phyloP scores from a whole-genome alignment of 768 basidiomycete species.

The Cyclocybe aegerita region DNA sequence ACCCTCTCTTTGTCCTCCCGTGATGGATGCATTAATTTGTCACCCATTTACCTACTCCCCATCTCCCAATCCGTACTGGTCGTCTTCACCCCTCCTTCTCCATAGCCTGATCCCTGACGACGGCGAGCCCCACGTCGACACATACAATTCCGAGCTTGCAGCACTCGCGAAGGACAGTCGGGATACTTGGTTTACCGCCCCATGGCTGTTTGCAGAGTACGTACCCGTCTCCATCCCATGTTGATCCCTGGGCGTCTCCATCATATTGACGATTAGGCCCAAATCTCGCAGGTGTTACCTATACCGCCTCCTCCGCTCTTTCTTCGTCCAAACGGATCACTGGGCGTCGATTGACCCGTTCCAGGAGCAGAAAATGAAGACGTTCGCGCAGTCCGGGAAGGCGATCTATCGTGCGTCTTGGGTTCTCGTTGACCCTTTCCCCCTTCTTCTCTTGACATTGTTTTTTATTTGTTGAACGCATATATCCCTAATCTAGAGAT shows the following conservation, averaged over 20 bases:
- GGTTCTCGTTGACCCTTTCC: background rate
- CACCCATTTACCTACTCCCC: too few relatives aligned
- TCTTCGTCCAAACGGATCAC: constrained; percentile 61
- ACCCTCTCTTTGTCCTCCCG: too few relatives aligned
- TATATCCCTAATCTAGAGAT: constrained; percentile 47
- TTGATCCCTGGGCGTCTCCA: background rate
- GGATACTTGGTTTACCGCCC: constrained; percentile 87
- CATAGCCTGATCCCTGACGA: constrained; percentile 71
- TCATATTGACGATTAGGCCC: background rate
- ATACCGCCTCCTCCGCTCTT: constrained; percentile 83
- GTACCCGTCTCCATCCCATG: constrained; percentile 24
- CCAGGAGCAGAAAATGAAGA: constrained; percentile 70
- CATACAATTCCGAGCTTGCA: constrained; percentile 78
- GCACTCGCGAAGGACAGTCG: constrained; percentile 42
- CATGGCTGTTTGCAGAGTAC: constrained; percentile 97
- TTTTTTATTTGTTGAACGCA: background rate
- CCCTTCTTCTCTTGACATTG: background rate
- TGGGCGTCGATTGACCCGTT: constrained; percentile 89
- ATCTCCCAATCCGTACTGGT: background rate
- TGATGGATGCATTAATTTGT: too few relatives aligned
- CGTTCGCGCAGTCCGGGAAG: constrained; percentile 74
- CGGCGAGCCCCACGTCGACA: constrained; percentile 62
- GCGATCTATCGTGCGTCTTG: constrained; percentile 72
- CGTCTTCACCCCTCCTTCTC: background rate
- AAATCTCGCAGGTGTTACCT: constrained; percentile 60